Conservation (phyloP, 371 early-diverging fungal genomes). For the Rhizoclosmatium hyalinum region DNA sequence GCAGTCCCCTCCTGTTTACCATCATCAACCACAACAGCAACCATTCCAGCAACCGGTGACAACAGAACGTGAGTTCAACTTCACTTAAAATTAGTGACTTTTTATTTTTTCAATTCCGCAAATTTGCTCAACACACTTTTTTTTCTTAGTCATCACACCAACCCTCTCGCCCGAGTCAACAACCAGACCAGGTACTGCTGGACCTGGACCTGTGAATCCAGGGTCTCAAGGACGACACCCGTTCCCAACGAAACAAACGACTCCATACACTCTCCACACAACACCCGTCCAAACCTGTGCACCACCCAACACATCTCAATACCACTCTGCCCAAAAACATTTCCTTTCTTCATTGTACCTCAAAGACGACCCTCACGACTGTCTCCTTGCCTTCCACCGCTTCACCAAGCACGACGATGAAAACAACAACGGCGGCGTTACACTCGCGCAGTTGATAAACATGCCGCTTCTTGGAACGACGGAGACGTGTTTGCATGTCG, state of each 20-base stretch:
- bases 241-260: background rate
- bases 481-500: constrained; percentile 10
- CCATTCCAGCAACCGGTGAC: too few species aligned
- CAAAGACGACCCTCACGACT: background rate
- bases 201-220: background rate
- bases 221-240: too few species aligned
- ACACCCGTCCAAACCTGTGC: background rate
- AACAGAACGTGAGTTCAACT: too few species aligned
- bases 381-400: background rate
- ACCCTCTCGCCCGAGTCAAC: background rate
- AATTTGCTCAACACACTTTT: too few species aligned
- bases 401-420: background rate
- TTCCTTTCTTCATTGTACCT: constrained; percentile 8
- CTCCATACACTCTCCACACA: background rate
- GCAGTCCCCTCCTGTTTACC: too few species aligned
- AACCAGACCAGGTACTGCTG: background rate
- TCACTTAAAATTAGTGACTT: too few species aligned
- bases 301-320: constrained; percentile 6
- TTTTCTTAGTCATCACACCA: background rate
- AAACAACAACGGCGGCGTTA: background rate
- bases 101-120: too few species aligned
- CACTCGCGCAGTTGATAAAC: background rate
- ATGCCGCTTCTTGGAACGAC: constrained; percentile 4
- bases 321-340: background rate
- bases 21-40: too few species aligned